phyloP scores from a whole-genome alignment of 2,329 filamentous ascomycete species.

The Orbilia oligospora region DNA sequence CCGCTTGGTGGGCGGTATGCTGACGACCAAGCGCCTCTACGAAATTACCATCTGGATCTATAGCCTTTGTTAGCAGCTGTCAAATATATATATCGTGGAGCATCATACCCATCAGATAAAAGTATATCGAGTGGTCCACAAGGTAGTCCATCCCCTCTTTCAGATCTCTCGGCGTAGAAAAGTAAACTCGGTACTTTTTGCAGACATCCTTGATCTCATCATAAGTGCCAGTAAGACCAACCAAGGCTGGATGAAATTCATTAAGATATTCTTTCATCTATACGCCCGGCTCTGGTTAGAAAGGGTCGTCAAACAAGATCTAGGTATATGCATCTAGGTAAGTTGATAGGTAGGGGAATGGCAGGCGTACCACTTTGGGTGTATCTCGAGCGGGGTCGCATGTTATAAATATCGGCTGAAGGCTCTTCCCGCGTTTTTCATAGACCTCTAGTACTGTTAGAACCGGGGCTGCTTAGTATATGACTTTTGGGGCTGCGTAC shows the following conservation, averaged over 20 bases:
- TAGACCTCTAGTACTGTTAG: conserved; percentile 62
- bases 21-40: conserved; percentile 96
- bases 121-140: conserved; percentile 99
- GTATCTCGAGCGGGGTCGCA: conserved; percentile 95
- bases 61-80: conserved; percentile 11
- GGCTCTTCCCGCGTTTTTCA: conserved; percentile 63
- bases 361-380: conserved; percentile 75
- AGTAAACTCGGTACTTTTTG: conserved; percentile 97
- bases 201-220: conserved; percentile 94
- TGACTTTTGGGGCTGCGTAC: conserved; percentile 47
- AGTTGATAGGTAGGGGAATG: no score
- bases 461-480: not conserved
- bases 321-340: not conserved
- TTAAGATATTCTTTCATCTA: conserved; percentile 82
- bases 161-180: conserved; percentile 89
- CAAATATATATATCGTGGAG: not conserved
- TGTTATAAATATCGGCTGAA: conserved; percentile 90
- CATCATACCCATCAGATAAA: conserved; percentile 86
- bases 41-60: conserved; percentile 95
- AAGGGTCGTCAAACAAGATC: not conserved
- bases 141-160: conserved; percentile 96
- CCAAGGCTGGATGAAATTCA: conserved; percentile 89
- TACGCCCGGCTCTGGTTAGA: not conserved
- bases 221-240: conserved; percentile 93
- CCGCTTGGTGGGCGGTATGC: conserved; percentile 88